These are phyloP conservation scores for Mycena galopus DNA, from an alignment of 768 basidiomycete genomes.

Conservation along the genomic window DNA sequence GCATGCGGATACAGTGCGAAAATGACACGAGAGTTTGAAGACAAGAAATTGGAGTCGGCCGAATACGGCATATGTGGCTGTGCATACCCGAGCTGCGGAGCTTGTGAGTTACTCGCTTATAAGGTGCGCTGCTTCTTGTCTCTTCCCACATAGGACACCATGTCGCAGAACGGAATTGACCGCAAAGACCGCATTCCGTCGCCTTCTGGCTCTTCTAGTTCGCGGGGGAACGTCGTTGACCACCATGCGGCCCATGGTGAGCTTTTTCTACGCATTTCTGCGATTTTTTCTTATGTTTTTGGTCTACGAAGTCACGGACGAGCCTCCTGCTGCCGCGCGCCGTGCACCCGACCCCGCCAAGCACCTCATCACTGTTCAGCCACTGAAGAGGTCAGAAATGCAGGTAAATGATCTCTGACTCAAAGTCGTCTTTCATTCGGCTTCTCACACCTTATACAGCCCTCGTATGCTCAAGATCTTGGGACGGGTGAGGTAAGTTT, in stretches of 20 bases:
- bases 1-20: background rate
- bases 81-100: conserved; percentile 12
- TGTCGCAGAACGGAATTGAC: conserved; percentile 51
- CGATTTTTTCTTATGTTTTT: background rate
- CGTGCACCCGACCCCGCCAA: conserved; percentile 39
- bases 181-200: conserved; percentile 67
- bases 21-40: background rate
- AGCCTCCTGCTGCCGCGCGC: conserved; percentile 50
- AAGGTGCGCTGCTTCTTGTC: conserved; percentile 5
- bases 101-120: conserved; percentile 22
- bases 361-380: conserved; percentile 82
- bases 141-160: background rate
- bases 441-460: conserved; percentile 58
- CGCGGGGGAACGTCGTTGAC: conserved; percentile 77
- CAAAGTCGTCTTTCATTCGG: background rate
- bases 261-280: conserved; percentile 36
- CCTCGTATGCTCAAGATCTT: conserved; percentile 92
- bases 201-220: conserved; percentile 53
- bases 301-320: conserved; percentile 71
- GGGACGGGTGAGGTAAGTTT: conserved; percentile 71
- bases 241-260: conserved; percentile 76
- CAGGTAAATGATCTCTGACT: conserved; percentile 63
- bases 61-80: conserved; percentile 9
- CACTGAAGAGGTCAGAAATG: conserved; percentile 88
- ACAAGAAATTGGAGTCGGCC: background rate